These are phyloP conservation scores for Dipteronia sinensis DNA, from an alignment of 345 rosid genomes.

Conservation along the genomic window DNA sequence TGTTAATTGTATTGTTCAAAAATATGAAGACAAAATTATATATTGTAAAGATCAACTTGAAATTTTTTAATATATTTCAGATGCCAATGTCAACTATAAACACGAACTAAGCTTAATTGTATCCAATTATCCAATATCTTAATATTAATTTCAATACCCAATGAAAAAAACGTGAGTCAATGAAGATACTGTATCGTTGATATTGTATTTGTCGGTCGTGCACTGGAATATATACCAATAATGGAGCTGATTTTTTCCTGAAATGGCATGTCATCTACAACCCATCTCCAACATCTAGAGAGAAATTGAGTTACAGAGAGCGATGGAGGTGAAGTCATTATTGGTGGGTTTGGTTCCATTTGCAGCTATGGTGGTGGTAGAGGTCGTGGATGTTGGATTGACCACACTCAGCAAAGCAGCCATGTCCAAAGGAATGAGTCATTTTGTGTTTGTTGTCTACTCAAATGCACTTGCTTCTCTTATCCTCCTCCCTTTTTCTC, in stretches of 20 bases:
- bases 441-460: conserved; percentile 44
- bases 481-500: conserved; percentile 34
- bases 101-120: too few relatives aligned
- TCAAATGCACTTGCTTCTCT: conserved; percentile 44
- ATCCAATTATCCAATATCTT: background rate
- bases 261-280: background rate
- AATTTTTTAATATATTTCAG: too few relatives aligned
- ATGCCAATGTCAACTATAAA: too few relatives aligned
- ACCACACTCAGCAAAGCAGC: conserved; percentile 54
- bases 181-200: too few relatives aligned
- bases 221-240: too few relatives aligned
- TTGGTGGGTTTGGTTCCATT: conserved; percentile 32
- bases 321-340: conserved; percentile 22
- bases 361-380: conserved; percentile 48
- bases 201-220: too few relatives aligned
- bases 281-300: background rate
- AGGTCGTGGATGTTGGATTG: conserved; percentile 41
- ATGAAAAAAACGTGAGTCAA: too few relatives aligned
- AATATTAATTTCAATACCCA: too few relatives aligned
- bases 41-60: too few relatives aligned
- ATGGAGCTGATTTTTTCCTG: too few relatives aligned
- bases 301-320: background rate
- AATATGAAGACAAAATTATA: too few relatives aligned
- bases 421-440: conserved; percentile 51
- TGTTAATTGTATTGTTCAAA: too few relatives aligned